Evolutionary conservation across 2,329 filamentous ascomycete genomes (phyloP).

Genomic region (Lomentospora prolificans): DNA sequence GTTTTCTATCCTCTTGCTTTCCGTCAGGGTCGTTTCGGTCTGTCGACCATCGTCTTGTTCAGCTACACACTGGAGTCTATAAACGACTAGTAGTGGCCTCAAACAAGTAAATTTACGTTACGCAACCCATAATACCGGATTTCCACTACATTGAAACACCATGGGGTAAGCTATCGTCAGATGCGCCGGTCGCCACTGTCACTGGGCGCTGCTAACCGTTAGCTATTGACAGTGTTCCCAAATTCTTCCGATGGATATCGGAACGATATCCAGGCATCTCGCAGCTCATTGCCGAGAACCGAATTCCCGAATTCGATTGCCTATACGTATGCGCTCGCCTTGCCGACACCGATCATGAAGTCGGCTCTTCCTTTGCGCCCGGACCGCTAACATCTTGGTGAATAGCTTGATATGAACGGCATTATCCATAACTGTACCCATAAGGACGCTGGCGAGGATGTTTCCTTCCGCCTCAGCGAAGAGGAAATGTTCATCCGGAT

Average conservation of each 20-base stretch:
- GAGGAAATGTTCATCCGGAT: conserved; percentile 99
- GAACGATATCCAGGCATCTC: conserved; percentile 98
- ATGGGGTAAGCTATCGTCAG: conserved; percentile 19
- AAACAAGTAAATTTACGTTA: background rate
- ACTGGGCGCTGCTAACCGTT: background rate
- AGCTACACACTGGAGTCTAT: background rate
- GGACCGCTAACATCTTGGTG: conserved; percentile 25
- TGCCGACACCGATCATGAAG: background rate
- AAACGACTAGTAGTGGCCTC: background rate
- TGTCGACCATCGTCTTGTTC: background rate
- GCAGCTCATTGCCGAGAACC: conserved; percentile 95
- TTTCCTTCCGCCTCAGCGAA: conserved; percentile 86
- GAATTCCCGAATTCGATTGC: conserved; percentile 97
- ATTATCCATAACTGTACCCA: conserved; percentile 99
- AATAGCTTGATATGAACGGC: conserved; percentile 88
- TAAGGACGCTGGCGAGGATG: conserved; percentile 78
- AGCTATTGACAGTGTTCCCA: conserved; percentile 48
- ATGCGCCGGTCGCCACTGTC: background rate
- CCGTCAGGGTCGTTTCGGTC: background rate
- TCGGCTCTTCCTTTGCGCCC: background rate
- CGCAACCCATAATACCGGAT: background rate
- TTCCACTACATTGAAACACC: conserved; percentile 10
- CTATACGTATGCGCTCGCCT: conserved; percentile 54
- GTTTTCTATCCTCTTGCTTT: background rate
- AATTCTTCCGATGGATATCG: conserved; percentile 98